phyloP scores from a whole-genome alignment of 108 stramenopile species.

The Cylindrotheca fusiformis region DNA sequence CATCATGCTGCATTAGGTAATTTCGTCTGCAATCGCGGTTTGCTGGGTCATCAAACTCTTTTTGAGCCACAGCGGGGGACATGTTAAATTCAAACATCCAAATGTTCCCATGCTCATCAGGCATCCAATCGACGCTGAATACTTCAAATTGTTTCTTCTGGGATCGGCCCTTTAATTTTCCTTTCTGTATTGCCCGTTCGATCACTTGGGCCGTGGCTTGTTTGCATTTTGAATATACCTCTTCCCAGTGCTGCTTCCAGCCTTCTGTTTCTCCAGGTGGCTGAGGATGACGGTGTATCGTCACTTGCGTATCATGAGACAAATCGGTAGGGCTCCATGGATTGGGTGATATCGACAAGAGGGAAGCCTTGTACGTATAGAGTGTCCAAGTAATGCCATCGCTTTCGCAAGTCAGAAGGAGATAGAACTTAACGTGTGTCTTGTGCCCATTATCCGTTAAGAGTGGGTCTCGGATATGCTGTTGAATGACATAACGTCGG shows the following conservation, averaged over 20 bases:
- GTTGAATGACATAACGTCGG: conserved; percentile 41
- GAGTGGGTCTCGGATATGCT: conserved; percentile 34
- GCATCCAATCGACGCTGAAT: conserved; percentile 40
- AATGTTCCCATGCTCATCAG: conserved; percentile 31
- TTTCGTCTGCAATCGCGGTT: not conserved
- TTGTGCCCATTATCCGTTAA: conserved; percentile 33
- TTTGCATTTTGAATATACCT: conserved; percentile 21
- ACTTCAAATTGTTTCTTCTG: conserved; percentile 41
- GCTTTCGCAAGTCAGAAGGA: conserved; percentile 18
- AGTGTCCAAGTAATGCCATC: conserved; percentile 29
- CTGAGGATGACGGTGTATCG: conserved; percentile 28
- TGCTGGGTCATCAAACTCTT: not conserved
- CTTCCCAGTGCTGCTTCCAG: conserved; percentile 22
- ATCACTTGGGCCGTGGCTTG: conserved; percentile 13
- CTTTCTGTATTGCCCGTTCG: conserved; percentile 30
- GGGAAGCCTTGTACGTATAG: conserved; percentile 30
- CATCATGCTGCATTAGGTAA: not conserved
- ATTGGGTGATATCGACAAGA: conserved; percentile 27
- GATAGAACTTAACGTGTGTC: conserved; percentile 47
- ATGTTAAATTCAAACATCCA: conserved; percentile 48
- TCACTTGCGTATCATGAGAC: conserved; percentile 35
- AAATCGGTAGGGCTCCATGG: conserved; percentile 35
- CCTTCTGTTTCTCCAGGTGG: conserved; percentile 19
- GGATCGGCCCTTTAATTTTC: conserved; percentile 21
- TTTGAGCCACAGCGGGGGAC: not conserved